Percentiles rank a stretch among this genome's conserved stretches.
phyloP scores from a whole-genome alignment of 169 alveolate genomes.

The Eimeria necatrix region DNA sequence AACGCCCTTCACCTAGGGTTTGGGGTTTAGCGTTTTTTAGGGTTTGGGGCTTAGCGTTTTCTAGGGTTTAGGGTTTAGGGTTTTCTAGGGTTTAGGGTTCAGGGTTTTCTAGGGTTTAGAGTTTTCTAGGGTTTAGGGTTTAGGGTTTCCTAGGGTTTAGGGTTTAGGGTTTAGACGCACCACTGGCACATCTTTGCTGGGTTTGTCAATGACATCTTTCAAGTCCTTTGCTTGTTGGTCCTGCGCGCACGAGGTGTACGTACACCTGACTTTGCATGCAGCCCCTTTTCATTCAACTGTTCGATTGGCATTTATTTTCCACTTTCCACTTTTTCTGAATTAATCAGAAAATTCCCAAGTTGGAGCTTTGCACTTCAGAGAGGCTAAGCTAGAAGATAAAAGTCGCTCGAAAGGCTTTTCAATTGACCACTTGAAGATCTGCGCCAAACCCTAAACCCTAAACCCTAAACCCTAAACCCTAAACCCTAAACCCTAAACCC shows the following conservation, averaged over 20 bases:
- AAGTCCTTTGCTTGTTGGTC: slow-evolving; percentile 54
- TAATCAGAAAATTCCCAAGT: no score
- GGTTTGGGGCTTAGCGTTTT: no score
- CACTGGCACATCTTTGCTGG: slow-evolving; percentile 56
- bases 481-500: not conserved
- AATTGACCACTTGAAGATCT: no score
- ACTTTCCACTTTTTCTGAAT: not conserved
- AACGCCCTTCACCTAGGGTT: no score
- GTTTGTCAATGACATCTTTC: not conserved
- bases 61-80: no score
- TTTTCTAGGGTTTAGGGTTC: no score
- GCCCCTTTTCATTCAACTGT: not conserved
- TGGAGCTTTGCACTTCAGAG: no score
- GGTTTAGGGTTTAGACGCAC: not conserved
- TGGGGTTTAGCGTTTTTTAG: no score
- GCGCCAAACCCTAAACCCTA: not conserved
- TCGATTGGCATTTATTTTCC: not conserved
- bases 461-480: not conserved
- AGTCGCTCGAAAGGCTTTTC: no score
- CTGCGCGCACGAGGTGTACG: slow-evolving; percentile 25
- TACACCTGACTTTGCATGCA: not conserved
- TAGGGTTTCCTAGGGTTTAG: not conserved
- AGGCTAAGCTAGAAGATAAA: no score
- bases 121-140: no score
- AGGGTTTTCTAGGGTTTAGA: no score